phyloP scores from a whole-genome alignment of 257 asterid genomes.

The Salvia hispanica region DNA sequence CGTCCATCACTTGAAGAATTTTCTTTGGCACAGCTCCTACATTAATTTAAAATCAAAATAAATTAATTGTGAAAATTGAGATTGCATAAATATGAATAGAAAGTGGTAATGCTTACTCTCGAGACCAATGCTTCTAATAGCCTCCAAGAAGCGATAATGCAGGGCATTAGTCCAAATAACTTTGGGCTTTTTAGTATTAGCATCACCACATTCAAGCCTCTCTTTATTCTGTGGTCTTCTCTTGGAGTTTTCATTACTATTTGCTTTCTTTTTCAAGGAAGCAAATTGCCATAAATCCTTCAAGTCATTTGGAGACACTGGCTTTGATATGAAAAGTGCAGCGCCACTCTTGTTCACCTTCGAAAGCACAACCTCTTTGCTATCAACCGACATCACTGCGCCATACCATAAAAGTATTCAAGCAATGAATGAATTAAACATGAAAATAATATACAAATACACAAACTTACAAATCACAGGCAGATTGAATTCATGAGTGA shows the following conservation, averaged over 20 bases:
- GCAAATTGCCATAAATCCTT: slow-evolving; percentile 57
- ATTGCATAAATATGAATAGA: not conserved
- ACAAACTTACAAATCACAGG: slow-evolving; percentile 61
- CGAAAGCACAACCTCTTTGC: slow-evolving; percentile 29
- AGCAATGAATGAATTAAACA: not conserved
- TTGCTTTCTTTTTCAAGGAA: slow-evolving; percentile 24
- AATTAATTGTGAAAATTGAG: not conserved
- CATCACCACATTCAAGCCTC: slow-evolving; percentile 2
- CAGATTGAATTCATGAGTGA: slow-evolving; percentile 50
- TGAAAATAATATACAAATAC: not conserved
- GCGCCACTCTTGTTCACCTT: slow-evolving; percentile 51
- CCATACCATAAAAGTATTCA: not conserved
- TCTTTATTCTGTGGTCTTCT: slow-evolving; percentile 29
- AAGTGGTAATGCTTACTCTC: slow-evolving; percentile 42
- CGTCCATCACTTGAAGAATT: slow-evolving; percentile 53
- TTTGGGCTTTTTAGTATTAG: slow-evolving; percentile 37
- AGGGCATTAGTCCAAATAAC: slow-evolving; percentile 54
- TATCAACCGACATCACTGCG: slow-evolving; percentile 62
- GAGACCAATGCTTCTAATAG: slow-evolving; percentile 53
- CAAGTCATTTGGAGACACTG: slow-evolving; percentile 44
- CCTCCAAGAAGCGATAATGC: slow-evolving; percentile 61
- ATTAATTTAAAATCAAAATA: not conserved
- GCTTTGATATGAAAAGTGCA: slow-evolving; percentile 49
- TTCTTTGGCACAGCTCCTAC: slow-evolving; percentile 61
- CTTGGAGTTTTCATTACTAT: slow-evolving; percentile 7